A percentile compares a stretch with the other conserved stretches of the same genome.
Evolutionary conservation across 352 stramenopile species (phyloP).

Genomic region (Paralagenidium karlingii): DNA sequence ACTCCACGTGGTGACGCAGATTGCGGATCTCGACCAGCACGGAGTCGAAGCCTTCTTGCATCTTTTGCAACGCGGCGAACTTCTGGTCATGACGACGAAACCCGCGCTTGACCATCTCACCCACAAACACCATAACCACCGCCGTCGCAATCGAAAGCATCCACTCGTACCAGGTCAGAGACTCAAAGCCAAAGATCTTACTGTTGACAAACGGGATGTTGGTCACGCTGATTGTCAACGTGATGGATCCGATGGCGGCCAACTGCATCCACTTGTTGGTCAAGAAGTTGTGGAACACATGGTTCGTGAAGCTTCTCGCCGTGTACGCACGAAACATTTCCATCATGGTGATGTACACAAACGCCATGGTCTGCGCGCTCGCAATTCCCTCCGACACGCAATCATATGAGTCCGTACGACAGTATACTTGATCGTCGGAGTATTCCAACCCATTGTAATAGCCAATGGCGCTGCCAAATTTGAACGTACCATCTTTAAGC

Average conservation of each 20-base stretch:
- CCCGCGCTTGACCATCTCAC: conserved; percentile 49
- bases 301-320: conserved; percentile 64
- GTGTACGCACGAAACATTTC: conserved; percentile 63
- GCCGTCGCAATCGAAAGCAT: conserved; percentile 55
- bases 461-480: conserved; percentile 23
- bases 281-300: conserved; percentile 53
- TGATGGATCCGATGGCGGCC: conserved; percentile 39
- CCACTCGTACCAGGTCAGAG: conserved; percentile 67
- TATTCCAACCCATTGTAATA: conserved; percentile 11
- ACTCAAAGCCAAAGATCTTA: conserved; percentile 50
- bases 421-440: conserved; percentile 29
- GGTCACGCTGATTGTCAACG: conserved; percentile 47
- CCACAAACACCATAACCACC: conserved; percentile 50
- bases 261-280: conserved; percentile 75
- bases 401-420: conserved; percentile 34
- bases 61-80: conserved; percentile 15
- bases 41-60: conserved; percentile 24
- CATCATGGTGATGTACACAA: conserved; percentile 70
- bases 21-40: conserved; percentile 48
- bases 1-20: conserved; percentile 37
- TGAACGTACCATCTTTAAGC: conserved; percentile 15
- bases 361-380: conserved; percentile 58
- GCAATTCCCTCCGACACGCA: conserved; percentile 49
- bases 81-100: conserved; percentile 48
- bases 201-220: conserved; percentile 55